A percentile compares a stretch with the other conserved stretches of the same genome.
Conservation (phyloP, 1,284 basidiomycete genomes). For the Papiliotrema nemorosa region DNA sequence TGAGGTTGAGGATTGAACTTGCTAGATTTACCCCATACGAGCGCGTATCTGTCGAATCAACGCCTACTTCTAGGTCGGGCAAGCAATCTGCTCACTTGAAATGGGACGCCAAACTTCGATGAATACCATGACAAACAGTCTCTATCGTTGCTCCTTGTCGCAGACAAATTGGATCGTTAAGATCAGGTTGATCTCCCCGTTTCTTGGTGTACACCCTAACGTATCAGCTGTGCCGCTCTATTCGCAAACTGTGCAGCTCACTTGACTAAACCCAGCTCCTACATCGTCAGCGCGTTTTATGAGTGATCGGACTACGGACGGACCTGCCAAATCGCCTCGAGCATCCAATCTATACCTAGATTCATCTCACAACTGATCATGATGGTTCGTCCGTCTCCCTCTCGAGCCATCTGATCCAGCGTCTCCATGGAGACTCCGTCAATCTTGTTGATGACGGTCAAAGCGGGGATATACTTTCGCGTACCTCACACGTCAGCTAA, state of each 20-base stretch:
- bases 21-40: constrained; percentile 88
- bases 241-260: constrained; percentile 19
- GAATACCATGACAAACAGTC: constrained; percentile 88
- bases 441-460: constrained; percentile 94
- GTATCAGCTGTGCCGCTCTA: too few relatives aligned
- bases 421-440: constrained; percentile 84
- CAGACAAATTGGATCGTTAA: constrained; percentile 88
- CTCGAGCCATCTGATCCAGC: constrained; percentile 79
- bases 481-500: constrained; percentile 52
- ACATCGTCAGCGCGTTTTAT: neutral
- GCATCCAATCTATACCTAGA: constrained; percentile 80
- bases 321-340: constrained; percentile 82
- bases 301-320: constrained; percentile 6
- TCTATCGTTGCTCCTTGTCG: constrained; percentile 90
- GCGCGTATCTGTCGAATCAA: constrained; percentile 59
- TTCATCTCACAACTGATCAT: constrained; percentile 94
- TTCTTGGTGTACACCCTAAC: constrained; percentile 84
- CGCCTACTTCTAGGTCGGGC: neutral
- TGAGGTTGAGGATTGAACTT: constrained; percentile 90
- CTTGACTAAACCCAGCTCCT: constrained; percentile 75
- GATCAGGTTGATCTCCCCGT: constrained; percentile 86
- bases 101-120: constrained; percentile 81
- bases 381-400: constrained; percentile 68
- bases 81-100: constrained; percentile 56
- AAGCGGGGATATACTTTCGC: constrained; percentile 88